These are phyloP conservation scores for Claviceps maximensis DNA, from an alignment of 2,329 filamentous ascomycete genomes.

Conservation along the genomic window DNA sequence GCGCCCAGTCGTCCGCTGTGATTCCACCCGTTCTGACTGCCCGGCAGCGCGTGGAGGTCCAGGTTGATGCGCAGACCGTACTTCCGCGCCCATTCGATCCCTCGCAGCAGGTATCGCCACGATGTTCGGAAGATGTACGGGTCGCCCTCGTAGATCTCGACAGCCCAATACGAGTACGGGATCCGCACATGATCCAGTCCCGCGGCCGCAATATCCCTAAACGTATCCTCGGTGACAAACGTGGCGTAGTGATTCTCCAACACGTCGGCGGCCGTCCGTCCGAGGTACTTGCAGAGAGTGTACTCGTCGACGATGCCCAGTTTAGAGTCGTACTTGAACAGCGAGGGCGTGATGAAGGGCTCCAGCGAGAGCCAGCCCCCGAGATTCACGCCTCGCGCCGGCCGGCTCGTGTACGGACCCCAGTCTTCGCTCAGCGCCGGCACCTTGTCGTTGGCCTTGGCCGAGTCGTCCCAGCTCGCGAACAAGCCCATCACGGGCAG, in stretches of 20 bases:
- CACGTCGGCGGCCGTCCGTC: constrained; percentile 47
- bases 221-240: constrained; percentile 76
- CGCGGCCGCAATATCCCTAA: constrained; percentile 70
- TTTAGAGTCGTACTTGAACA: constrained; percentile 57
- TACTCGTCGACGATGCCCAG: constrained; percentile 76
- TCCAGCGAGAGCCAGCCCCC: constrained; percentile 92
- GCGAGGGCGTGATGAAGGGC: constrained; percentile 87
- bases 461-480: constrained; percentile 73
- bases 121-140: constrained; percentile 77
- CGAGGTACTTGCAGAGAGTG: constrained; percentile 61
- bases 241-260: constrained; percentile 87
- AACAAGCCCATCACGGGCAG: constrained; percentile 86
- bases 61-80: constrained; percentile 87
- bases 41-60: constrained; percentile 82
- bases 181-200: constrained; percentile 96
- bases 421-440: constrained; percentile 64
- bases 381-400: constrained; percentile 81
- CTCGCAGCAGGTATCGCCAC: constrained; percentile 87
- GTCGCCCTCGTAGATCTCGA: constrained; percentile 71
- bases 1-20: constrained; percentile 73
- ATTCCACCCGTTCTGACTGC: constrained; percentile 96
- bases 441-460: constrained; percentile 64
- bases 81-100: constrained; percentile 86
- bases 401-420: constrained; percentile 61
- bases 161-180: constrained; percentile 89